Evolutionary conservation across 371 early-diverging fungal genomes (phyloP), one percentile per base, ranked within the genome.

Genomic region (Smittium culicis): DNA sequence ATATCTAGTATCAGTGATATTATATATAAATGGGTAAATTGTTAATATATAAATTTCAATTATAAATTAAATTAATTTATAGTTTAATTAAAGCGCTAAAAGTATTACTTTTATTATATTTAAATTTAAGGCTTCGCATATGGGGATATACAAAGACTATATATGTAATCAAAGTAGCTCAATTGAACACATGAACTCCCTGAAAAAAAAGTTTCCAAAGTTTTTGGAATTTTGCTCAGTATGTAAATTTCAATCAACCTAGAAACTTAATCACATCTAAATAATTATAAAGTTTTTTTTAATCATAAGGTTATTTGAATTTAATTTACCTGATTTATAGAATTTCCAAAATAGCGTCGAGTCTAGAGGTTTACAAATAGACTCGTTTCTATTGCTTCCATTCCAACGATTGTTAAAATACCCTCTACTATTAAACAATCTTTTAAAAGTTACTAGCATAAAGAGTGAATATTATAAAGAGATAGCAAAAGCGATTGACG

Each of bases 341-440:
- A 72, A 74, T 56, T 70, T 73, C 24, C 76, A 76, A 66, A 45
- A 35, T 27, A 68, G 72, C 24, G 71, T 75, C 66, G 78, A 78
- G 59, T 78, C 73, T 69, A 74, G 79, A 35, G 68, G 69, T 31
- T 70, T 77, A 67, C 74, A 75, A 5, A 70, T 78, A 56, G 81
- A 83, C 62, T 70, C 77, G 29, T 77, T 78, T 35, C 69, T 83
- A 34, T 74, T 79, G 31, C 70, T 83, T 62, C 81, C 84, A 31
- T 71, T 83, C 55, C 80, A 85, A 69, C 75, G 85, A 14, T 72
- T 86, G 70, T 82, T 82, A 8, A 76, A 85, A 60, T 86, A 85
- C 68, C 82, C 81, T 29, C 72, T 86, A 27, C 75, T 86, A 25
- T 73, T 86, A 32, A 75, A 77, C 65, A 78, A 80, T 8, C 74